These are phyloP conservation scores for Rhizophora mangle DNA, from an alignment of 345 rosid species.

Conservation along the genomic window DNA sequence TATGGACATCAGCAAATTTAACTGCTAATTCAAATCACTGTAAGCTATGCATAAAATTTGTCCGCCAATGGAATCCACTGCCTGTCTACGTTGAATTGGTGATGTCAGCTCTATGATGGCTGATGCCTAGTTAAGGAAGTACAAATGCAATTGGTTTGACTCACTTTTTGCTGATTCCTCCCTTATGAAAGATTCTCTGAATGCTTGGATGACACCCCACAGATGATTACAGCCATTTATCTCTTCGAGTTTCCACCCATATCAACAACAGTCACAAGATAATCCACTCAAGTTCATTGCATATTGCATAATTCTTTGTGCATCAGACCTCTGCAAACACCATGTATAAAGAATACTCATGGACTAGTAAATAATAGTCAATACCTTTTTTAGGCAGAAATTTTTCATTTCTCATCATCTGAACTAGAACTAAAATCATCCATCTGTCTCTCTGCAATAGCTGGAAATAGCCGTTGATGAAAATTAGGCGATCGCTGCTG, in stretches of 20 bases:
- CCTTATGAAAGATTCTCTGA: background rate
- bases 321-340: background rate
- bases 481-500: slow-evolving; percentile 41
- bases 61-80: no score
- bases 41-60: no score
- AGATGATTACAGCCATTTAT: background rate
- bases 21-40: background rate
- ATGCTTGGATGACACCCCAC: background rate
- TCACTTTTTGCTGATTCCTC: background rate
- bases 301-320: background rate
- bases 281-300: background rate
- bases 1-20: background rate
- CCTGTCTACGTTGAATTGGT: background rate
- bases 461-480: slow-evolving; percentile 69
- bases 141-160: background rate
- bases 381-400: slow-evolving; percentile 11
- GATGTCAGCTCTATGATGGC: no score
- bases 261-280: background rate
- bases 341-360: background rate
- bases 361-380: background rate
- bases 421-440: slow-evolving; percentile 45
- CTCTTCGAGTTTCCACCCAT: background rate
- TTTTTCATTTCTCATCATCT: slow-evolving; percentile 40
- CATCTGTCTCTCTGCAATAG: slow-evolving; percentile 56
- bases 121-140: background rate